These are phyloP conservation scores for Phlyctochytrium arcticum DNA, from an alignment of 192 early-diverging fungal species.

Conservation along the genomic window DNA sequence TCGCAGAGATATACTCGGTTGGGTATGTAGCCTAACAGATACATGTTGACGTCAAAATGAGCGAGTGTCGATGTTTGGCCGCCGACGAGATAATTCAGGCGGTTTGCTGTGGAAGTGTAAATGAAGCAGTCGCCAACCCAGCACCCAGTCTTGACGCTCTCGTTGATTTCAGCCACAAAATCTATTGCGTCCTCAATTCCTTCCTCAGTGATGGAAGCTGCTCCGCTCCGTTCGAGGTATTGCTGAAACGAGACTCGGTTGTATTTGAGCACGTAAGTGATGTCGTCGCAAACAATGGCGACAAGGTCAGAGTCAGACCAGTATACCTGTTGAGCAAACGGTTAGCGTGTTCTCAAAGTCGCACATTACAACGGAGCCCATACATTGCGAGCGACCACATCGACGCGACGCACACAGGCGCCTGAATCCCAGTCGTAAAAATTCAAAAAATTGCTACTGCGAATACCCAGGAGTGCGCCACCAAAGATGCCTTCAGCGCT, in stretches of 20 bases:
- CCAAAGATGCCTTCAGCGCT: conserved; percentile 93
- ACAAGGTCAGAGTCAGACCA: conserved; percentile 97
- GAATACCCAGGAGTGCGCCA: conserved; percentile 85
- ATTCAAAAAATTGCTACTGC: conserved; percentile 78
- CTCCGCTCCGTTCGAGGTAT: conserved; percentile 65
- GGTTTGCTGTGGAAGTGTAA: conserved; percentile 85
- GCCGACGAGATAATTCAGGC: conserved; percentile 95
- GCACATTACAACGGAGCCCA: not conserved
- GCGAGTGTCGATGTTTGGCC: conserved; percentile 89
- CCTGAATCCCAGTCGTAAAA: conserved; percentile 99
- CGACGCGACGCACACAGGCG: conserved; percentile 84
- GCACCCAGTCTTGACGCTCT: conserved; percentile 86
- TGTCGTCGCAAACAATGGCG: conserved; percentile 88
- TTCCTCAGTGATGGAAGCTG: conserved; percentile 70
- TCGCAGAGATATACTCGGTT: conserved; percentile 93
- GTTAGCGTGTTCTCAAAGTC: not conserved
- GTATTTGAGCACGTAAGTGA: conserved; percentile 92
- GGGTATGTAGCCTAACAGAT: conserved; percentile 91
- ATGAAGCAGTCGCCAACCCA: conserved; percentile 99
- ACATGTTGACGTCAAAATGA: conserved; percentile 91
- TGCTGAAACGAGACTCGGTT: conserved; percentile 80
- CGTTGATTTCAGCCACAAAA: conserved; percentile 87
- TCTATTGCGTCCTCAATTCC: conserved; percentile 96
- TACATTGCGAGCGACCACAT: conserved; percentile 77
- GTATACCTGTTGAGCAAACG: conserved; percentile 63